Evolutionary conservation across 139 green algal species (phyloP), one percentile per base, ranked within the genome.

Genomic region (Gonium pectorale): DNA sequence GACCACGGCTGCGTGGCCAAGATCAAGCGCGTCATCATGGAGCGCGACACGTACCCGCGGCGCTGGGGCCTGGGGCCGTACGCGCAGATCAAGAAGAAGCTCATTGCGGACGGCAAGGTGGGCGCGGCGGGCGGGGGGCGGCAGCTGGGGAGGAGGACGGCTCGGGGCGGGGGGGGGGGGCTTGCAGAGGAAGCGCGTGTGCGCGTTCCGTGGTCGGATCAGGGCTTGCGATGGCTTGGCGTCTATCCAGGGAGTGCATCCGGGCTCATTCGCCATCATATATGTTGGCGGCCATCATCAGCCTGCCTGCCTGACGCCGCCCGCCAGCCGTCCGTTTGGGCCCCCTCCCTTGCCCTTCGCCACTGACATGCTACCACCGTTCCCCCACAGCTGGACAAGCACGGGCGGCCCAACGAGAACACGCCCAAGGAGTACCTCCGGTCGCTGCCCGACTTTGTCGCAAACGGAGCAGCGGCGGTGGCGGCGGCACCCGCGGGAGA

Each of bases 1-100:
- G 96, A 99, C 83, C 97, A 99, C 83, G 97, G 97, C 38, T 95
- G 94, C 68, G 97, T 99, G 31, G 97, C 97, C 40, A 99, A 99
- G 89, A 94, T 99, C 66, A 99, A 99, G 93, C 92, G 97, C 19
- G 97, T 99, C 1, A 97, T 99, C 75, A 99, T 99, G 96, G 97
- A 99, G 91, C 89, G 97, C 7, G 97, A 99, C 90, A 99, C 97
- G n/a, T 99, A 99, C 93, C 97, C 97, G 15, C 89, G 97, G 27
- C 89, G 94, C 79, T 98, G 90, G 79, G 97, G 97, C 29, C 92
- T 99, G 80, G 97, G 97, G 19, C 97, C 97, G 24, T 97, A 96
- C 68, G 96, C 97, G 15, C 88, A 95, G 74, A 91, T 96, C 85
- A 99, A 99, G 92, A 99, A 99, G 94, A 96, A 98, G 94, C 91